Conservation (phyloP, 495 filamentous ascomycete species). For the Tuber indicum region DNA sequence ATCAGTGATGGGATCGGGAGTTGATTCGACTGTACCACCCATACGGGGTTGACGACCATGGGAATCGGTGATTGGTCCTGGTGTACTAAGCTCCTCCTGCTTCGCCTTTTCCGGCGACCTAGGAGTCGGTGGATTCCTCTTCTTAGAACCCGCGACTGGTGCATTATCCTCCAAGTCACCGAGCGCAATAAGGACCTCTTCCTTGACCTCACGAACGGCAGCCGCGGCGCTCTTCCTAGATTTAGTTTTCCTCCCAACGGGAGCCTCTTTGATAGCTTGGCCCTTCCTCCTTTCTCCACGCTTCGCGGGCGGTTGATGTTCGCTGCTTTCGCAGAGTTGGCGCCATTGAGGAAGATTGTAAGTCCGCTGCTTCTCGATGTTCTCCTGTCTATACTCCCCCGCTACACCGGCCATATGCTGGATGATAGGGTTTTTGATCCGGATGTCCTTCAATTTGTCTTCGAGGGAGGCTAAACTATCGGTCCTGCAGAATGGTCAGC, state of each 20-base stretch:
- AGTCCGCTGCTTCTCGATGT: constrained; percentile 87
- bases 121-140: constrained; percentile 37
- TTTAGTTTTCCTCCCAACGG: constrained; percentile 44
- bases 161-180: constrained; percentile 44
- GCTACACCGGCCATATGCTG: constrained; percentile 94
- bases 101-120: constrained; percentile 37
- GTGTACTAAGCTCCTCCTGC: constrained; percentile 45
- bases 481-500: constrained; percentile 48
- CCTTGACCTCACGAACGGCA: constrained; percentile 44
- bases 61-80: constrained; percentile 22
- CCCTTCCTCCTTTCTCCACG: constrained; percentile 80
- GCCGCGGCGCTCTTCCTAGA: constrained; percentile 29
- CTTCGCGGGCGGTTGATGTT: constrained; percentile 92
- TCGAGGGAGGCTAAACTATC: constrained; percentile 69
- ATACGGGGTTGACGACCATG: constrained; percentile 34
- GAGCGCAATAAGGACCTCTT: constrained; percentile 46
- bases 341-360: constrained; percentile 98
- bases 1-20: constrained; percentile 31
- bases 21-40: constrained; percentile 21
- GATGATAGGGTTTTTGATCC: constrained; percentile 92
- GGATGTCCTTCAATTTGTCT: constrained; percentile 81
- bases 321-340: constrained; percentile 78
- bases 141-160: constrained; percentile 38
- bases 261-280: constrained; percentile 51
- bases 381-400: constrained; percentile 90